Evolutionary conservation across 2,329 filamentous ascomycete species (phyloP).

Genomic region (Pezicula carpinea): DNA sequence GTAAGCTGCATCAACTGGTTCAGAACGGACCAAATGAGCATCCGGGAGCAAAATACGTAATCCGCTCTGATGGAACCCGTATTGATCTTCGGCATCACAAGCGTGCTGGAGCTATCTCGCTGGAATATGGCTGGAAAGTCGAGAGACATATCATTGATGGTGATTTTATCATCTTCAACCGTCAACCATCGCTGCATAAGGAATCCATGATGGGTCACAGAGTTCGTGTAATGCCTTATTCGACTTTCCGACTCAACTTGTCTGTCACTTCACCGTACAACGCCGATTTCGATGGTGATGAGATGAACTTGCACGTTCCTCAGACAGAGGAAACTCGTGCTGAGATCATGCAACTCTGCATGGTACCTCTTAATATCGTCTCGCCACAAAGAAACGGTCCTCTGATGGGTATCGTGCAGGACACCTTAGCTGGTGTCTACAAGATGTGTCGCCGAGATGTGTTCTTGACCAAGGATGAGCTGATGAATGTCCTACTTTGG

Average conservation of each 20-base stretch:
- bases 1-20: constrained; percentile 82
- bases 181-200: constrained; percentile 97
- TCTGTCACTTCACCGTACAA: constrained; percentile 99
- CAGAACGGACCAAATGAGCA: constrained; percentile 93
- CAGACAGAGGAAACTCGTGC: constrained; percentile 96
- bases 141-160: constrained; percentile 94
- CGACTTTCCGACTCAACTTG: constrained; percentile 94
- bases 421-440: constrained; percentile 93
- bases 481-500: constrained; percentile 98
- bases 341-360: constrained; percentile 88
- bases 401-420: constrained; percentile 99
- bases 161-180: constrained; percentile 99
- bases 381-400: constrained; percentile 96
- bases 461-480: constrained; percentile 82
- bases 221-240: constrained; percentile 97
- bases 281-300: constrained; percentile 98
- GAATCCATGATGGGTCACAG: constrained; percentile 99
- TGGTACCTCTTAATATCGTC: constrained; percentile 98
- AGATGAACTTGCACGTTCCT: constrained; percentile 99
- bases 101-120: constrained; percentile 74
- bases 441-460: constrained; percentile 92
- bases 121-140: constrained; percentile 98
- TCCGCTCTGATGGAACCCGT: constrained; percentile 86
- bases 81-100: constrained; percentile 95
- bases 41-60: constrained; percentile 93